A percentile compares a stretch with the other conserved stretches of the same genome.
Conservation (phyloP, 2,329 filamentous ascomycete species). For the Nemania sp. region DNA sequence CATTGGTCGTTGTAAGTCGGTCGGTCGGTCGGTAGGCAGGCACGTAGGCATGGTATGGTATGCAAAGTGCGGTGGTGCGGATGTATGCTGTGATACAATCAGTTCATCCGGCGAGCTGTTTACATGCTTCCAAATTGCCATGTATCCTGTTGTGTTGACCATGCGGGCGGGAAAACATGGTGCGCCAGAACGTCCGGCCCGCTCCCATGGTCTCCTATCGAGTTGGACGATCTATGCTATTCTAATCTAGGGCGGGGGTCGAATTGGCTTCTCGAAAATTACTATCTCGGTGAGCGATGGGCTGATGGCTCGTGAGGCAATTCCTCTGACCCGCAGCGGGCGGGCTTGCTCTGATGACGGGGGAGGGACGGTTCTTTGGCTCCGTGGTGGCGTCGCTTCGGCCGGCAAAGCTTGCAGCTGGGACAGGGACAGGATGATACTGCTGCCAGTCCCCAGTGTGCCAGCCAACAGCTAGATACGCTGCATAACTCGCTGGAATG, state of each 20-base stretch:
- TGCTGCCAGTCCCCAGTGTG: no score
- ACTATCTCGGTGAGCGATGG: slow-evolving; percentile 23
- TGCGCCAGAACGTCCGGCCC: neutral
- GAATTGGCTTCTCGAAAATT: slow-evolving; percentile 15
- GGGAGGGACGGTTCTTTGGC: slow-evolving; percentile 5
- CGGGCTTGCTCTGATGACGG: slow-evolving; percentile 9
- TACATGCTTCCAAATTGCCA: slow-evolving; percentile 8
- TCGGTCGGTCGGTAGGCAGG: no score
- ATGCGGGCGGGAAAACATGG: slow-evolving; percentile 2
- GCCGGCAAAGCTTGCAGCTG: slow-evolving; percentile 15
- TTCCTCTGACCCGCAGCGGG: slow-evolving; percentile 3
- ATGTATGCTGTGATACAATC: slow-evolving; percentile 21
- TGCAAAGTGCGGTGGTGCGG: no score
- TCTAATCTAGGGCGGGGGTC: neutral
- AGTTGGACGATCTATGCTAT: neutral
- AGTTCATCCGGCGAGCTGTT: slow-evolving; percentile 21
- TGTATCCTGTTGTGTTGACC: neutral
- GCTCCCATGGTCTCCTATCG: neutral
- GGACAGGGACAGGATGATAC: slow-evolving; percentile 1
- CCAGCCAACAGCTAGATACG: no score
- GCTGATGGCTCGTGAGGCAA: slow-evolving; percentile 8
- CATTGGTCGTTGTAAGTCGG: neutral
- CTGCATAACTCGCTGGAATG: no score
- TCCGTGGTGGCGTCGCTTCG: slow-evolving; percentile 11
- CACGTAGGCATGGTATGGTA: no score